Evolutionary conservation across 2,329 filamentous ascomycete species (phyloP).

Genomic region (Trichoderma simmonsii): DNA sequence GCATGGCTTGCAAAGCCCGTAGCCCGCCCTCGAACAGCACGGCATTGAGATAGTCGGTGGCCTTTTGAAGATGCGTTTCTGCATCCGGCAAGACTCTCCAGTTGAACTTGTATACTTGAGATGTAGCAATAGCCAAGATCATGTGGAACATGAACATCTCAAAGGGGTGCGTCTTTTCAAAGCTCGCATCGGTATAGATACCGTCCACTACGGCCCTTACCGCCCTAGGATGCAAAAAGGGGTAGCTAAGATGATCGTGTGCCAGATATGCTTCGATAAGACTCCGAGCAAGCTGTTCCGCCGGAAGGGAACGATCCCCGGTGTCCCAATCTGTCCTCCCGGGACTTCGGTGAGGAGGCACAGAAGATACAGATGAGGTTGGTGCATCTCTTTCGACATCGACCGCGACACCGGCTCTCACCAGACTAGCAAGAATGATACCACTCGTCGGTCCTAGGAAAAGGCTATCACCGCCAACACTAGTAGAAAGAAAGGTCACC

Average conservation of each 20-base stretch:
- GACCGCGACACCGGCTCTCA: constrained; percentile 23
- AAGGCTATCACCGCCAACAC: constrained; percentile 40
- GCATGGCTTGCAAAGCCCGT: constrained; percentile 39
- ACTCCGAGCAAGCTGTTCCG: constrained; percentile 34
- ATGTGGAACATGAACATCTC: constrained; percentile 43
- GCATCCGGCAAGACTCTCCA: constrained; percentile 43
- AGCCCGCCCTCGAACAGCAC: constrained; percentile 38
- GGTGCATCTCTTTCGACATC: constrained; percentile 18
- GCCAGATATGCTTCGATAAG: constrained; percentile 41
- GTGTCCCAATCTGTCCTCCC: constrained; percentile 4
- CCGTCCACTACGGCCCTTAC: constrained; percentile 31
- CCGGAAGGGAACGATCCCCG: constrained; percentile 27
- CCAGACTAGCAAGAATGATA: constrained; percentile 40
- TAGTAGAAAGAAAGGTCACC: constrained; percentile 42
- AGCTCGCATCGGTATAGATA: constrained; percentile 19
- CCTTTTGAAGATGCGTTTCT: constrained; percentile 40
- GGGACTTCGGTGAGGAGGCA: constrained; percentile 18
- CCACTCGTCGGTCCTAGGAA: constrained; percentile 42
- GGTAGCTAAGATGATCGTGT: constrained; percentile 43
- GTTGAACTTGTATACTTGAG: constrained; percentile 43
- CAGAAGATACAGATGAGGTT: constrained; percentile 6
- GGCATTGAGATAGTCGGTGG: constrained; percentile 35
- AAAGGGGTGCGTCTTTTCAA: constrained; percentile 24
- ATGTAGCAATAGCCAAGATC: constrained; percentile 42
- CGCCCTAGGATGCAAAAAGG: constrained; percentile 36